Base-by-base conservation (phyloP, 2,329 filamentous ascomycete genomes). In the Neophaeococcomyces aloes region DNA sequence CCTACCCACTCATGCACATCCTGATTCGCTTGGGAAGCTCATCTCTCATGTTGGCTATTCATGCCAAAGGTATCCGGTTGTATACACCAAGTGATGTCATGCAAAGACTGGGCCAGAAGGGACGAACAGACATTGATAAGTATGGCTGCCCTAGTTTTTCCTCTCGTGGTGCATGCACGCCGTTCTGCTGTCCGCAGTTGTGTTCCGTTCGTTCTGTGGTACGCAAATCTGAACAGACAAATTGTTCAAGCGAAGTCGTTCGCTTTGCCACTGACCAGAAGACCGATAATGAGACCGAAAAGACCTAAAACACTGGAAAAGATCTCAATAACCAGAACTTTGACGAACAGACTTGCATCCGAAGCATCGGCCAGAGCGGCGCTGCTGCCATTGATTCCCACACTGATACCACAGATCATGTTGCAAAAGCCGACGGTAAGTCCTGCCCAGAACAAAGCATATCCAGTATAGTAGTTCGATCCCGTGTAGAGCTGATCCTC, bases 261-360 rank as follows among this genome's bases (percentile, higher is more conserved):
- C 19, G 91, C 87, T 66, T 91, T 94, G 62, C 81, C 76, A 47
- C 86, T 85, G 41, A 96, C 76, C 53, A 98, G 73, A 44, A 98
- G 75, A 35, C 93, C 91, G 55, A 98, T 81, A 59, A 98, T 98
- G 51, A 98, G 75, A 47, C 91, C 93, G 59, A 98, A 98, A 3
- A 98, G 78, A 51, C 93, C 91, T 8, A 98, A 75, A 38, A 98
- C 89, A 31, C 89, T 96, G 63, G 88, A 95, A 73, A 98, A 98
- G 63, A 98, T 98, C 67, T 98, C 93, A 59, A 98, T 93, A 55
- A 98, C 89, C 41, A 98, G 79, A 55, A 98, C 94, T 71, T 94
- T 95, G 67, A 98, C 89, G 66, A 98, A 98, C 86, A 98, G 73
- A 49, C 78, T 82, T 32, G 86, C 75, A 62, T 98, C 91, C 13